These are phyloP conservation scores for Mucor lusitanicus DNA, from an alignment of 371 early-diverging fungal genomes.

Conservation along the genomic window DNA sequence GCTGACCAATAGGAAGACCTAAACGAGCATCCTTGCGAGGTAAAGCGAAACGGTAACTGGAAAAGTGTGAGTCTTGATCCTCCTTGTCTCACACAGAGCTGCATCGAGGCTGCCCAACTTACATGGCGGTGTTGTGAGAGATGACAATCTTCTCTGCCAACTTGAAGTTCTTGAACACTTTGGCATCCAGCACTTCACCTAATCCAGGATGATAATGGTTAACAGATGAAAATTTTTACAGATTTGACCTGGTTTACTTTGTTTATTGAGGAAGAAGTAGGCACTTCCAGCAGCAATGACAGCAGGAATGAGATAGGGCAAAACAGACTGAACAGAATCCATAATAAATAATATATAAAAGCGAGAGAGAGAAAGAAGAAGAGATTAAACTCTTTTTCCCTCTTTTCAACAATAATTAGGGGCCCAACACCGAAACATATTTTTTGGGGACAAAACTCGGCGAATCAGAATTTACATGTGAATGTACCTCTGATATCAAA, in stretches of 20 bases:
- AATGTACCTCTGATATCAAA: conserved; percentile 2
- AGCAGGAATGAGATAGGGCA: conserved; percentile 47
- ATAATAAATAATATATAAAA: conserved; percentile 10
- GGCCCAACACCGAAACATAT: not conserved
- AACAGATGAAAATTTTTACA: not conserved
- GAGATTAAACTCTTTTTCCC: not conserved
- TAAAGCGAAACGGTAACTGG: conserved; percentile 86
- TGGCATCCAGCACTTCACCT: conserved; percentile 64
- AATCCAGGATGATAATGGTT: not conserved
- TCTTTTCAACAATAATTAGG: conserved; percentile 6
- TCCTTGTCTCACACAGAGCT: not conserved
- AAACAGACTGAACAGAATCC: conserved; percentile 38
- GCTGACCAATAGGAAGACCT: conserved; percentile 94
- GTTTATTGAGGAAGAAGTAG: conserved; percentile 40
- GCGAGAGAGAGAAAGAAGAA: not conserved
- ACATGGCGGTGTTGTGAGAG: conserved; percentile 86
- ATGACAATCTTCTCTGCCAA: conserved; percentile 76
- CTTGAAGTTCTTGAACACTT: conserved; percentile 81
- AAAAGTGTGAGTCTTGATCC: not conserved
- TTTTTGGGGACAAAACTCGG: conserved; percentile 16
- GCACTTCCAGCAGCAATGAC: conserved; percentile 47
- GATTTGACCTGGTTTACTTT: conserved; percentile 16
- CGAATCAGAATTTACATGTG: conserved; percentile 7
- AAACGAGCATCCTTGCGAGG: conserved; percentile 67
- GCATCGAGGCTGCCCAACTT: too few species aligned